Percentiles rank a stretch among this genome's conserved stretches.
Evolutionary conservation across 345 rosid genomes (phyloP).

Genomic region (Hibiscus trionum): DNA sequence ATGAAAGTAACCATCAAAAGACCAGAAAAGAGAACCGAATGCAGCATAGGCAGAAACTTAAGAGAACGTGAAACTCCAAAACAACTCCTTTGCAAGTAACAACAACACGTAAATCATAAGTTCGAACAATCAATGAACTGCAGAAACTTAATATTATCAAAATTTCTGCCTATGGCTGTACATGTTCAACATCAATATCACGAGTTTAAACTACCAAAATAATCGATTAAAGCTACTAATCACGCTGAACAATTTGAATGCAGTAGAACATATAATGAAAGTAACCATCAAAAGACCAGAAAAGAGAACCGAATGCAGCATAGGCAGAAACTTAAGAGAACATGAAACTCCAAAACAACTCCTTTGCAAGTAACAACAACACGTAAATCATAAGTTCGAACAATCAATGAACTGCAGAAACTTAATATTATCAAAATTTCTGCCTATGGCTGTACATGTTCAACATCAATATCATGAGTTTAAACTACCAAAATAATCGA

Average conservation of each 20-base stretch:
- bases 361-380: not conserved
- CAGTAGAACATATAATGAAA: too few relatives aligned
- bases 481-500: not conserved
- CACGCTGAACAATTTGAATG: not conserved
- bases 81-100: too few relatives aligned
- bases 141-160: not conserved
- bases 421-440: not conserved
- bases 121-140: not conserved
- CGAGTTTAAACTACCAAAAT: not conserved
- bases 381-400: too few relatives aligned
- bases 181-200: not conserved
- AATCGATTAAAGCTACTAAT: not conserved
- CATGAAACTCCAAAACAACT: too few relatives aligned
- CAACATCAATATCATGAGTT: not conserved
- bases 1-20: too few relatives aligned
- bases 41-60: too few relatives aligned
- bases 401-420: too few relatives aligned
- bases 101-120: not conserved
- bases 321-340: too few relatives aligned
- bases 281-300: too few relatives aligned
- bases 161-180: not conserved
- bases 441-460: not conserved
- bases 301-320: too few relatives aligned
- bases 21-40: too few relatives aligned
- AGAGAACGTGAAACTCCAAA: too few relatives aligned